phyloP scores from a whole-genome alignment of 176 grass and related monocot species.

The Oryza longistaminata region DNA sequence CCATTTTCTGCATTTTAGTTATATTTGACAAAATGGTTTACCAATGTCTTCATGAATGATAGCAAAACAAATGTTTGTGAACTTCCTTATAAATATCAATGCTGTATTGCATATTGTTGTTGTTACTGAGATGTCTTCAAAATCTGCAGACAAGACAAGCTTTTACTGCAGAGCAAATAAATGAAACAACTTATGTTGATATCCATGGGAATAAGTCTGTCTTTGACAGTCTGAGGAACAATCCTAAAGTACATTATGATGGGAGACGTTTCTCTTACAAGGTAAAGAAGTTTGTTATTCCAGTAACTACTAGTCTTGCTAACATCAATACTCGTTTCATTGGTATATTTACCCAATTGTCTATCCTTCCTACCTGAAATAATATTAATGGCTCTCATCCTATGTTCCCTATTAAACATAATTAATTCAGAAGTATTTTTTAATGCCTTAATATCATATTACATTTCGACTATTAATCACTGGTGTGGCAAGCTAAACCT shows the following conservation, averaged over 20 bases:
- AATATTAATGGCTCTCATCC: background rate
- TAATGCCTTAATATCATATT: background rate
- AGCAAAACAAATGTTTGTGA: background rate
- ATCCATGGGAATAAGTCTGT: conserved; percentile 76
- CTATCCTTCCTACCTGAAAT: background rate
- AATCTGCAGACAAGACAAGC: conserved; percentile 74
- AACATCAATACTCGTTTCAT: conserved; percentile 24
- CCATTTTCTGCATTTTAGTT: background rate
- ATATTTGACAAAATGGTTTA: background rate
- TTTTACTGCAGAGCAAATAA: conserved; percentile 81
- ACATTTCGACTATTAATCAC: background rate
- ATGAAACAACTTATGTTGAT: conserved; percentile 86
- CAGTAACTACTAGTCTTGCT: conserved; percentile 7
- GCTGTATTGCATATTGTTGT: background rate
- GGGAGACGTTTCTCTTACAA: conserved; percentile 87
- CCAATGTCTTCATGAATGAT: background rate
- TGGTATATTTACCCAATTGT: background rate
- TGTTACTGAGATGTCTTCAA: conserved; percentile 15
- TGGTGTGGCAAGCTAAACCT: background rate
- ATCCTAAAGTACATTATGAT: conserved; percentile 79
- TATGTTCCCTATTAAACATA: background rate
- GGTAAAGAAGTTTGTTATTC: conserved; percentile 47
- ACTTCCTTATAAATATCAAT: conserved; percentile 4
- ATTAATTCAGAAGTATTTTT: conserved; percentile 4
- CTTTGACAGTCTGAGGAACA: conserved; percentile 83